Evolutionary conservation across 495 filamentous ascomycete species (phyloP), one percentile per base, ranked within the genome.

Genomic region (Chlorociboria aeruginascens): DNA sequence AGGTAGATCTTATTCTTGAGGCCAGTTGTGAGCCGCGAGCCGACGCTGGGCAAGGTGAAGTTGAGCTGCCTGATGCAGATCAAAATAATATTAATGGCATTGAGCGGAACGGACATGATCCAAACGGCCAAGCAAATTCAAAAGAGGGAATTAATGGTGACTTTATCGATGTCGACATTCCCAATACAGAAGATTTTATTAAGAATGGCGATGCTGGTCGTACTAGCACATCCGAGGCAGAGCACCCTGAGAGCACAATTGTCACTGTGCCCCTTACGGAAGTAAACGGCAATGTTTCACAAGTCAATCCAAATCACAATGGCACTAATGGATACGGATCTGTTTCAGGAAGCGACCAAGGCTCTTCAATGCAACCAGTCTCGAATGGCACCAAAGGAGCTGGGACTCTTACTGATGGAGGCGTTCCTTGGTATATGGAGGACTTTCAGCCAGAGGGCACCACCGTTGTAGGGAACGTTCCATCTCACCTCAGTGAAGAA

Each of bases 401-500:
- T 32, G 49, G 50, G 3, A 20, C 73, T 4, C 65, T 92, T 31
- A 70, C 74, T 3, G 67, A 81, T 41, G 89, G 89, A 40, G 89
- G 89, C 10, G 71, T 90, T 7, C 81, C 84, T 9, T 95, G 89
- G 88, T 96, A 93, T 66, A 78, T 94, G 56, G 38, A 20, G 51
- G 75, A 78, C 9, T 90, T 92, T 57, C 78, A 90, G 33, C 85
- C 83, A 0, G 60, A 75, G 43, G 88, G 90, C 13, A 93, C 85
- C 0, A 86, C 75, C 0, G 67, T 86, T 16, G 66, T 52, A 78
- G 71, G 81, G 14, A 84, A 87, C 42, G 77, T 83, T 8, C 71
- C 86, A 56, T 76, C 85, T 12, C 81, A 76, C 12, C 79, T 89
- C 69, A 89, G 85, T 49, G 89, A 92, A 61, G 85, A 90, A 47